phyloP scores from a whole-genome alignment of 2,329 filamentous ascomycete genomes.

The Aspergillus japonicus region DNA sequence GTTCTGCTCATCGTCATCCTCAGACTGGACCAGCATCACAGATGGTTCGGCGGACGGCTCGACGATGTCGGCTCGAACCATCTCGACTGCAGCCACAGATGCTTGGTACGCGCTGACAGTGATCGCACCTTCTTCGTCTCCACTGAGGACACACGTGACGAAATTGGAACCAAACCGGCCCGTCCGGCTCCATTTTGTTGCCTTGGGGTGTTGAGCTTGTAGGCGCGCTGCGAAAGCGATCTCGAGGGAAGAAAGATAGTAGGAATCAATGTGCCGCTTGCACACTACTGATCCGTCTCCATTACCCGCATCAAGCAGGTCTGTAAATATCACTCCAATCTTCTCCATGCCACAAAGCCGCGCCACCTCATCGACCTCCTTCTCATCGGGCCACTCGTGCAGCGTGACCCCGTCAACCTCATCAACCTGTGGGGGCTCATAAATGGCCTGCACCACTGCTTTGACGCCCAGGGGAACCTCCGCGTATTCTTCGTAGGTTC shows the following conservation, averaged over 20 bases:
- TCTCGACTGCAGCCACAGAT: conserved; percentile 92
- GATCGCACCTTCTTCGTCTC: conserved; percentile 85
- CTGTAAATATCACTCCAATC: conserved; percentile 92
- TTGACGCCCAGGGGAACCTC: conserved; percentile 94
- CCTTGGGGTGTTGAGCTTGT: conserved; percentile 83
- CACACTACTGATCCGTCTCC: conserved; percentile 86
- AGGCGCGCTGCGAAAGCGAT: conserved; percentile 84
- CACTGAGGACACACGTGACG: conserved; percentile 93
- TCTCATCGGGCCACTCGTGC: conserved; percentile 80
- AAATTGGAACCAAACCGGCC: conserved; percentile 94
- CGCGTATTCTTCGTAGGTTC: conserved; percentile 83
- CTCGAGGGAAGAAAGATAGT: conserved; percentile 89
- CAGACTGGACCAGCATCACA: conserved; percentile 90
- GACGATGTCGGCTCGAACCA: conserved; percentile 91
- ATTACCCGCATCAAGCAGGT: conserved; percentile 76
- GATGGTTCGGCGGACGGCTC: conserved; percentile 91
- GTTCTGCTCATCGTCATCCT: conserved; percentile 69
- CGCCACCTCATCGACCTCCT: conserved; percentile 77
- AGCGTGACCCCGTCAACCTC: conserved; percentile 87
- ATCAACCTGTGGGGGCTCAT: conserved; percentile 87
- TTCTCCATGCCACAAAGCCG: conserved; percentile 80
- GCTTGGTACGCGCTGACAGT: conserved; percentile 89
- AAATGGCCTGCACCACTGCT: conserved; percentile 94
- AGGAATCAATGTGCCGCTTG: conserved; percentile 93
- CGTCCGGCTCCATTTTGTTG: conserved; percentile 95